Base-by-base conservation (phyloP, 371 early-diverging fungal species). In the Apophysomyces variabilis region DNA sequence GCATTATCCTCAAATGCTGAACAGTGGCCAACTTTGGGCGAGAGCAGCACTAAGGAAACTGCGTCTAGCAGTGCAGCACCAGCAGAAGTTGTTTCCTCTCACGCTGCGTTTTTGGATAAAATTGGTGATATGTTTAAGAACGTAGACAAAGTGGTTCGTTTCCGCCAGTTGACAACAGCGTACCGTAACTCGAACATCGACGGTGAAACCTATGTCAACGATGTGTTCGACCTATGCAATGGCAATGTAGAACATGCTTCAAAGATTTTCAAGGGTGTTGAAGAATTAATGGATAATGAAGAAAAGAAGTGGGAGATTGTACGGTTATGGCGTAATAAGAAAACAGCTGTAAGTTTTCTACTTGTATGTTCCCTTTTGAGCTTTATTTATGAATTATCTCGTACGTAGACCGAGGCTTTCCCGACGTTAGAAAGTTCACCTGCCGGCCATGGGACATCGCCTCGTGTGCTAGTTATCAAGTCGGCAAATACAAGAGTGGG, bases 291-390 rank as follows among this genome's bases (percentile, higher is more conserved):
- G 66, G 85, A 88, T 62, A 67, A 77, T 6, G 83, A 82, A 9
- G 78, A 70, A n/a, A 89, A 90, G 71, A 83, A 82, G 65, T 76
- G 72, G 38, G 90, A 88, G 36, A 73, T 94, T 72, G 72, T 91
- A 38, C 77, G 87, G 14, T 87, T 84, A 0, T 91, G 89, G 90
- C 85, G 91, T 39, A 91, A 93, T 71, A 86, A 78, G 47, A 87
- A 89, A 63, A 83, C 85, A 14, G 74, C 77, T 61, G 88, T 85
- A 73, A 65, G 69, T 64, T 47, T 44, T 39, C 26, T 43, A 26
- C 32, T 26, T 26, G 32, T 26, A 3, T 26, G 32, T 26, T 26
- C 32, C 1, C 32, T 26, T 3, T 26, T 26, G 32, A 26, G 32
- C 43, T 14, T 43, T 43, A 12, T 43, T 50, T 38, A 56, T 38